Conservation (phyloP, 1,139 yeast species). For the Trichomonascaceae sp. region DNA sequence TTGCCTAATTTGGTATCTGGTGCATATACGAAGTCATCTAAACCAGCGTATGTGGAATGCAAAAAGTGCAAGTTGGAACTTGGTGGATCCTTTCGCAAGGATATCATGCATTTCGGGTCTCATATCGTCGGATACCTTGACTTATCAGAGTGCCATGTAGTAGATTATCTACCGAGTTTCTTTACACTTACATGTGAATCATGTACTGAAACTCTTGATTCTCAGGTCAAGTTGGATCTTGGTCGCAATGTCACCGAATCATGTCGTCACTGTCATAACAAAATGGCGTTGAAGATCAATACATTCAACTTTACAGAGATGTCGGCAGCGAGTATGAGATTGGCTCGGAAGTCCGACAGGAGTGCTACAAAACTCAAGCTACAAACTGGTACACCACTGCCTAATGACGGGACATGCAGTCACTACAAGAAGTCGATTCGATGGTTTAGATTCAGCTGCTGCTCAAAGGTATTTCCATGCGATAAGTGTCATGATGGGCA, state of each 20-base stretch:
- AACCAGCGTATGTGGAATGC: constrained; percentile 31
- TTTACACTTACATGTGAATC: constrained; percentile 35
- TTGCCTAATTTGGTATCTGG: constrained; percentile 31
- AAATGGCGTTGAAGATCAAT: constrained; percentile 31
- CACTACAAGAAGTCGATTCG: constrained; percentile 38
- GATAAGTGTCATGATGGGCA: constrained; percentile 38
- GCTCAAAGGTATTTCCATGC: constrained; percentile 38
- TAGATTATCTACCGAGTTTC: constrained; percentile 33
- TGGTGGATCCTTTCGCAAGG: constrained; percentile 34
- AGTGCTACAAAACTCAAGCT: constrained; percentile 29
- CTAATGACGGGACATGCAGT: constrained; percentile 36
- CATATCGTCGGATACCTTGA: constrained; percentile 34
- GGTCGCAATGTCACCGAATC: constrained; percentile 29
- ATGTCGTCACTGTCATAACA: constrained; percentile 36
- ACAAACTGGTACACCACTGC: constrained; percentile 36
- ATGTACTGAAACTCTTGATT: constrained; percentile 28
- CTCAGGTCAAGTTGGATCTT: constrained; percentile 31
- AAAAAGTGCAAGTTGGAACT: constrained; percentile 33
- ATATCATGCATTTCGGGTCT: constrained; percentile 29
- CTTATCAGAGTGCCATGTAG: constrained; percentile 33
- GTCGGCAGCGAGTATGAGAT: constrained; percentile 18
- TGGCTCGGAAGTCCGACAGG: constrained; percentile 18
- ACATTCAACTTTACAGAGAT: constrained; percentile 30
- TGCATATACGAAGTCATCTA: constrained; percentile 34
- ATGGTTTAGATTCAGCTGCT: constrained; percentile 41